Evolutionary conservation across 352 stramenopile genomes (phyloP).

Genomic region (Pythium dissimile): DNA sequence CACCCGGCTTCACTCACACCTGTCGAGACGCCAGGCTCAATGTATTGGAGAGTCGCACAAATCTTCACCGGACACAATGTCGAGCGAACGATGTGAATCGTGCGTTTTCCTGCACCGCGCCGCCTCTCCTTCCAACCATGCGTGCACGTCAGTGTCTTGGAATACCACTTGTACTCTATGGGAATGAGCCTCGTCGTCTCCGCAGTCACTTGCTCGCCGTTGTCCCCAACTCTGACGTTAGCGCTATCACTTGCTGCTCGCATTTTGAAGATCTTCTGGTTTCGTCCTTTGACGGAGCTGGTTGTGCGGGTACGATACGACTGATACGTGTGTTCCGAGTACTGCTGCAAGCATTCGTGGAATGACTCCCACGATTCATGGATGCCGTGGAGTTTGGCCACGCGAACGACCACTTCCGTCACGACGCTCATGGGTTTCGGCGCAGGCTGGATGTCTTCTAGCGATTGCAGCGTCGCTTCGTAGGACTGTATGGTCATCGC

Average conservation of each 20-base stretch:
- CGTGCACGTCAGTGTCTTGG: constrained; percentile 74
- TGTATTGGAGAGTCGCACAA: constrained; percentile 69
- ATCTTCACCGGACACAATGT: constrained; percentile 74
- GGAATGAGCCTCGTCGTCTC: constrained; percentile 41
- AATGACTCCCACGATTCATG: constrained; percentile 74
- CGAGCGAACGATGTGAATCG: constrained; percentile 56
- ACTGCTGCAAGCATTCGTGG: constrained; percentile 48
- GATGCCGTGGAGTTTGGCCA: constrained; percentile 44
- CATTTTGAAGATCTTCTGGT: constrained; percentile 66
- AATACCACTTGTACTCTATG: constrained; percentile 75
- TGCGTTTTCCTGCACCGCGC: constrained; percentile 60
- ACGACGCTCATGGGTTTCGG: constrained; percentile 7
- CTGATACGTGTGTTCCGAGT: constrained; percentile 67
- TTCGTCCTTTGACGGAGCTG: constrained; percentile 60
- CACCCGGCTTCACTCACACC: constrained; percentile 23
- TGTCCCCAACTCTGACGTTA: not conserved
- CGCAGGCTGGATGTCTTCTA: not conserved
- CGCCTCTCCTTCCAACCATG: constrained; percentile 82
- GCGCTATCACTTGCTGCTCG: not conserved
- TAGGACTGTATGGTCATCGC: not conserved
- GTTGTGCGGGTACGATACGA: constrained; percentile 75
- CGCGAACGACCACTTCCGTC: constrained; percentile 55
- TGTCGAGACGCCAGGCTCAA: not conserved
- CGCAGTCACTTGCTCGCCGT: not conserved
- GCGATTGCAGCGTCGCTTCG: not conserved